Conservation (phyloP, 1,284 basidiomycete genomes). For the Trichosporon sp. region DNA sequence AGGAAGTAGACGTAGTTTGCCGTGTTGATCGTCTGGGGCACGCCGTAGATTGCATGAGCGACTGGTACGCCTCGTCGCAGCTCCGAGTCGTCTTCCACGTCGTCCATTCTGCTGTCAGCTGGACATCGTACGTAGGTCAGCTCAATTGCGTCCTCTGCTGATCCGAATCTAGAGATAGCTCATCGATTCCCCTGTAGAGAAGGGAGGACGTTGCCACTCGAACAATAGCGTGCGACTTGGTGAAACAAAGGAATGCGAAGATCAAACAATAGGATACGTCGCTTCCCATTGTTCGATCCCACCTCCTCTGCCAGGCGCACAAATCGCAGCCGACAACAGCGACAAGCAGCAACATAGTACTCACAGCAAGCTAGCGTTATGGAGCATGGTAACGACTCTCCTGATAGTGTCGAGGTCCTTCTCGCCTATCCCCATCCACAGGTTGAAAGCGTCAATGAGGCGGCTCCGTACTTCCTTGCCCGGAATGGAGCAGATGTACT, state of each 20-base stretch:
- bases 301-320: no score
- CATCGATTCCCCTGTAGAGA: no score
- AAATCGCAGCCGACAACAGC: no score
- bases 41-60: constrained; percentile 89
- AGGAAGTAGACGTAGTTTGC: constrained; percentile 97
- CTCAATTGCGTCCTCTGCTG: not conserved
- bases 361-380: constrained; percentile 87
- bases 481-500: constrained; percentile 74
- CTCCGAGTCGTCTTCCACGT: constrained; percentile 94
- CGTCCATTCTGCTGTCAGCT: constrained; percentile 66
- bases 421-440: constrained; percentile 77
- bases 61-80: constrained; percentile 81
- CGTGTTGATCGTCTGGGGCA: constrained; percentile 95
- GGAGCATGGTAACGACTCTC: constrained; percentile 83
- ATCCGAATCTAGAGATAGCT: no score
- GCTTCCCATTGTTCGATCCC: no score
- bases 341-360: no score
- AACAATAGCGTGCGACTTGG: no score
- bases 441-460: constrained; percentile 90
- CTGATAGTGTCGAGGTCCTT: constrained; percentile 68
- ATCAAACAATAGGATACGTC: no score
- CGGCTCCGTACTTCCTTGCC: constrained; percentile 89
- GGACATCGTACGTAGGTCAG: not conserved
- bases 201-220: no score
- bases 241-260: no score